Evolutionary conservation across 2,329 filamentous ascomycete species (phyloP), one percentile per base, ranked within the genome.

Genomic region (Claviceps maximensis): DNA sequence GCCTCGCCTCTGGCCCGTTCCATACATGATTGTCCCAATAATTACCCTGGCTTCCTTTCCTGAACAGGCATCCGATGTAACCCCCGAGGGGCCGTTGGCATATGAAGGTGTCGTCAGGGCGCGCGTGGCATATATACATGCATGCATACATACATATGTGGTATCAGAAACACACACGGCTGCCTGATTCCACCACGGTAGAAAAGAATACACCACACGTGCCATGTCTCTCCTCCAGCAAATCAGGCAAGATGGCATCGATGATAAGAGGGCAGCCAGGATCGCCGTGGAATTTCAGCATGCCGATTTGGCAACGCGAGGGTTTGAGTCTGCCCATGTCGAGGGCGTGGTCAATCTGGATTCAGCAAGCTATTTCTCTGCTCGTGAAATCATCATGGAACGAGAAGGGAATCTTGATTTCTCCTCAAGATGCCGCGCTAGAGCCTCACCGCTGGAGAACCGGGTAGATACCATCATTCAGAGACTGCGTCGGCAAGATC

Each of bases 401-500:
- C 58, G 61, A 2, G 72, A 76, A 56, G 60, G 58, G 7, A 59
- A 59, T 3, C 57, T 74, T 5, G 66, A 64, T 2, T 77, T 75
- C 58, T 73, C 75, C 55, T 62, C 66, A 50, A 54, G 50, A 6
- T 72, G 69, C 57, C 63, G 62, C 23, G 41, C 45, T 5, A 53
- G 58, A 6, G 68, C 70, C 3, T 64, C 66, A 3, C 9, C 58
- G 0, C 58, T 64, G 8, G 74, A 78, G 59, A 51, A 49, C 2
- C 52, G 56, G 4, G 74, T 68, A 25, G 65, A 76, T 55, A 40
- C 49, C 23, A 69, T 76, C 44, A 54, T 78, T n/a, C 65, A 67
- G 33, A 33, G 27, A 1, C 58, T 77, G 46, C 69, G 65, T 53
- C 46, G 53, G 13, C 46, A 58, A 8, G 75, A 78, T 55, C 56